Percentiles rank a stretch among this genome's conserved stretches.
Conservation (phyloP, 192 early-diverging fungal species). For the Phycomyces blakesleeanus region DNA sequence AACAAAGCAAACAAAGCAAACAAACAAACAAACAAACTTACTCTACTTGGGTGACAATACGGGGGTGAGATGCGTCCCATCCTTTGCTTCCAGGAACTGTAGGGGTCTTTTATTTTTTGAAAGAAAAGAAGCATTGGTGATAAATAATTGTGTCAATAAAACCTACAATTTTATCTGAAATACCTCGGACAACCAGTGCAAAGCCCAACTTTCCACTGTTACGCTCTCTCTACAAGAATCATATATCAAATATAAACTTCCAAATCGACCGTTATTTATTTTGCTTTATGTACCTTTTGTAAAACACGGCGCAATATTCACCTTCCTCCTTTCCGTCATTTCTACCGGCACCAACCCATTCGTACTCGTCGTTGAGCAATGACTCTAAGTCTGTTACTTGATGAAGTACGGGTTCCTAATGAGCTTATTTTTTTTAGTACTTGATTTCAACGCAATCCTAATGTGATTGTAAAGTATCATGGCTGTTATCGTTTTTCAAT, state of each 20-base stretch:
- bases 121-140: neutral
- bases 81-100: conserved; percentile 31
- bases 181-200: conserved; percentile 38
- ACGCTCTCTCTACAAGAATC: conserved; percentile 11
- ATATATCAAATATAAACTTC: neutral
- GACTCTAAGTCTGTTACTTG: conserved; percentile 30
- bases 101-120: conserved; percentile 28
- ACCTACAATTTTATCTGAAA: neutral
- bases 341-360: conserved; percentile 34
- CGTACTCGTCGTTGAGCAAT: conserved; percentile 28
- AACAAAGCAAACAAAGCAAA: no score
- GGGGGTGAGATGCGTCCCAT: conserved; percentile 33
- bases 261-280: neutral
- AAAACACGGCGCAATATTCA: conserved; percentile 38
- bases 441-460: no score
- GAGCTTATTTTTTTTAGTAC: no score
- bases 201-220: conserved; percentile 6
- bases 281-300: conserved; percentile 30
- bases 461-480: no score
- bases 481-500: no score
- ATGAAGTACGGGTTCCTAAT: conserved; percentile 33
- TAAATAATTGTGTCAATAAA: no score
- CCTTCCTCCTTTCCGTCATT: conserved; percentile 31
- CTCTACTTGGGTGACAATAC: conserved; percentile 31
- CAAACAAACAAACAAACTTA: conserved; percentile 2